These are phyloP conservation scores for Cochlearia excelsa DNA, from an alignment of 345 rosid genomes.

Conservation along the genomic window DNA sequence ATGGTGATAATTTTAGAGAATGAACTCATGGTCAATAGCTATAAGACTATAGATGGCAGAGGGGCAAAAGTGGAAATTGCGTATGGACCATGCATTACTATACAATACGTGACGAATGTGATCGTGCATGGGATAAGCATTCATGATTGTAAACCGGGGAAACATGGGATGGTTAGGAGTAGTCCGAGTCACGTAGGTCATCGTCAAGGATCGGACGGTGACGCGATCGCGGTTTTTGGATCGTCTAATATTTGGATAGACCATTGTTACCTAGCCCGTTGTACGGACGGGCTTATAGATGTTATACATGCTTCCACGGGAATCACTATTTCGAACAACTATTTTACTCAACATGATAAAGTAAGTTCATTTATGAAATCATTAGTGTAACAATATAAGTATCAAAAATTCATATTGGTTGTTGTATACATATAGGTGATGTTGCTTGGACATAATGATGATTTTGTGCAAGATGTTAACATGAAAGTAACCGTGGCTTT, in stretches of 20 bases:
- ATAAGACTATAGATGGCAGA: constrained; percentile 85
- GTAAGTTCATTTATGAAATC: no score
- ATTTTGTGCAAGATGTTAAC: constrained; percentile 58
- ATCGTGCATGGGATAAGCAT: constrained; percentile 83
- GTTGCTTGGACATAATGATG: constrained; percentile 82
- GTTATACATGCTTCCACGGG: constrained; percentile 79
- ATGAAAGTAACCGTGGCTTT: constrained; percentile 86
- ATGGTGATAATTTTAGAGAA: constrained; percentile 70
- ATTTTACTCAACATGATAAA: constrained; percentile 75
- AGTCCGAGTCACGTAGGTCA: constrained; percentile 46
- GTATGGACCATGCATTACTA: constrained; percentile 70
- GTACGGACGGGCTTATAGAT: constrained; percentile 78
- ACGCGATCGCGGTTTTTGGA: constrained; percentile 57
- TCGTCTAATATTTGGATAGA: constrained; percentile 86
- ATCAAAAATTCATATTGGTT: no score
- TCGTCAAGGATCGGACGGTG: constrained; percentile 74
- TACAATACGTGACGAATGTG: constrained; percentile 68
- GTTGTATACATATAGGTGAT: constrained; percentile 48
- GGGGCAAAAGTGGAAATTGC: constrained; percentile 79
- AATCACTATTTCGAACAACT: constrained; percentile 80
- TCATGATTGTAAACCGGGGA: constrained; percentile 76
- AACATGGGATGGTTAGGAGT: constrained; percentile 44
- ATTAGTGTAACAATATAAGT: no score
- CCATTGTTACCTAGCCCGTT: constrained; percentile 66
- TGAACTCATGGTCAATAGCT: constrained; percentile 81